Evolutionary conservation across 208 protist genomes (phyloP).

Genomic region (Crithidia thermophila): DNA sequence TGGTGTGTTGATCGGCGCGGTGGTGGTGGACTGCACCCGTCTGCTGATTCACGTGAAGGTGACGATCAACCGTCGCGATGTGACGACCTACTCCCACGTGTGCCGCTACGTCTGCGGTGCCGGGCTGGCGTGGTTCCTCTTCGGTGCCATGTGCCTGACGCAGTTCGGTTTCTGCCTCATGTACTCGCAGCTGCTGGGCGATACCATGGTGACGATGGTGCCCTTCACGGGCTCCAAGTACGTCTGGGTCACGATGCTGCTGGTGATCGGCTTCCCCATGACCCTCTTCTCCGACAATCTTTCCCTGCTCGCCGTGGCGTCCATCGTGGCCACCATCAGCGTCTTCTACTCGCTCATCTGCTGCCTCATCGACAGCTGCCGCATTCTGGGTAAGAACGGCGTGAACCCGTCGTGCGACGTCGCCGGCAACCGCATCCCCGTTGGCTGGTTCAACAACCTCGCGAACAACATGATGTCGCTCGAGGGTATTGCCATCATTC

Average conservation of each 20-base stretch:
- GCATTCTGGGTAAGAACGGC: constrained; percentile 20
- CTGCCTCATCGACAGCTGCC: constrained; percentile 38
- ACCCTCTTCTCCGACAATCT: constrained; percentile 67
- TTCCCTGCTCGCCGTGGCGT: constrained; percentile 54
- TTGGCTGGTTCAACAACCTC: constrained; percentile 71
- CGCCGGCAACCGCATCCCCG: constrained; percentile 34
- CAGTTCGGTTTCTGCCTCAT: constrained; percentile 90
- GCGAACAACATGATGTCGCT: constrained; percentile 80
- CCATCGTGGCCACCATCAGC: constrained; percentile 62
- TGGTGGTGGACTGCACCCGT: constrained; percentile 76
- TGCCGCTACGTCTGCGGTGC: constrained; percentile 64
- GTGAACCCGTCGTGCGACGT: constrained; percentile 27
- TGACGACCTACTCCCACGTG: constrained; percentile 76
- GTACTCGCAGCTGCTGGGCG: constrained; percentile 69
- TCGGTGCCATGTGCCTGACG: constrained; percentile 69
- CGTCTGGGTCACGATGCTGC: constrained; percentile 51
- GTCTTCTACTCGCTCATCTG: constrained; percentile 67
- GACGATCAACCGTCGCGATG: constrained; percentile 56
- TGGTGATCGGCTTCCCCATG: constrained; percentile 63
- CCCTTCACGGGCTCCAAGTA: constrained; percentile 44
- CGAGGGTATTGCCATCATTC: constrained; percentile 75
- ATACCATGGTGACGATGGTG: constrained; percentile 56
- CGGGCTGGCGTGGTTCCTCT: constrained; percentile 55
- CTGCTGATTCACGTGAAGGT: constrained; percentile 68
- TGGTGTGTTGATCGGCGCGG: constrained; percentile 44